Percentiles rank a stretch among this genome's conserved stretches.
Conservation (phyloP, 305 asterid species). For the Petunia hybrid region DNA sequence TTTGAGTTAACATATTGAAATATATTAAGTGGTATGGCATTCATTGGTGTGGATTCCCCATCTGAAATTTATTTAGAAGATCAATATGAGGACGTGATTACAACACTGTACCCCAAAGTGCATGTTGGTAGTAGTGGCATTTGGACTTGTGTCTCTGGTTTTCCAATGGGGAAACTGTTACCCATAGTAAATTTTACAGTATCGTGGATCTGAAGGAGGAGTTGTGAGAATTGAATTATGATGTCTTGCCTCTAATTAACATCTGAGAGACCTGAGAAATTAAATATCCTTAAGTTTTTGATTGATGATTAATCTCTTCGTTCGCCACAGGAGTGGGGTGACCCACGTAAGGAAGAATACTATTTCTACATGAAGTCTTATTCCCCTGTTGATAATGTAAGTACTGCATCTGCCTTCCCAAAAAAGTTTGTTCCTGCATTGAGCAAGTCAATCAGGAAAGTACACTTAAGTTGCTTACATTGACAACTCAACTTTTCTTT, state of each 20-base stretch:
- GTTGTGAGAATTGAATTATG: constrained; percentile 13
- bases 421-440: constrained; percentile 14
- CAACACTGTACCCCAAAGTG: background rate
- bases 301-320: constrained; percentile 24
- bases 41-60: constrained; percentile 21
- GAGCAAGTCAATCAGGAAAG: constrained; percentile 25
- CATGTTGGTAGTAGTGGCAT: background rate
- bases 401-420: constrained; percentile 39
- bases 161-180: background rate
- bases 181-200: background rate
- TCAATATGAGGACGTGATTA: background rate
- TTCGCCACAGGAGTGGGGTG: constrained; percentile 95
- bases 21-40: constrained; percentile 8
- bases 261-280: constrained; percentile 12
- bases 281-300: constrained; percentile 7
- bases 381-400: constrained; percentile 94
- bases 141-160: constrained; percentile 2
- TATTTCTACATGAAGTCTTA: constrained; percentile 92
- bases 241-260: constrained; percentile 15
- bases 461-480: background rate
- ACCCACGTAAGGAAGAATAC: constrained; percentile 92
- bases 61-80: constrained; percentile 11
- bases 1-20: background rate
- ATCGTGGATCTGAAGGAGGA: constrained; percentile 2
- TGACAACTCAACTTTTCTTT: constrained; percentile 25